Percentiles rank a stretch among this genome's conserved stretches.
phyloP scores from a whole-genome alignment of 768 basidiomycete species.

The Thelephora aurantiotincta region DNA sequence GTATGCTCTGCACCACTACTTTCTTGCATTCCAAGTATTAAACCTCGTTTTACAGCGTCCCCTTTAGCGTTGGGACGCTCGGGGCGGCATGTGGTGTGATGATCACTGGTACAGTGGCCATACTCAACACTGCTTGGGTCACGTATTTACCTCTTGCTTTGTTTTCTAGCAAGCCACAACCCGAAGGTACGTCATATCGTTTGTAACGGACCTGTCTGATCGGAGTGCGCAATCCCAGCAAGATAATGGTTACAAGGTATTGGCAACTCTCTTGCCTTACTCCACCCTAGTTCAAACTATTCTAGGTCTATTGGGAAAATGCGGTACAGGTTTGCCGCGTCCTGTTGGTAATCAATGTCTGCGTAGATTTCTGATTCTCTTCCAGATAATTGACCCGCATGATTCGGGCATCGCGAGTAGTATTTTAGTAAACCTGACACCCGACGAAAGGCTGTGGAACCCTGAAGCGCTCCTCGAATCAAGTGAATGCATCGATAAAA shows the following conservation, averaged over 20 bases:
- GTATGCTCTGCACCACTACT: slow-evolving; percentile 22
- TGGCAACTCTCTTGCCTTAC: background rate
- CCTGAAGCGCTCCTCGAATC: slow-evolving; percentile 5
- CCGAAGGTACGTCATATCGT: slow-evolving; percentile 45
- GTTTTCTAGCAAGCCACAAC: slow-evolving; percentile 60
- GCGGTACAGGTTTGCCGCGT: slow-evolving; percentile 48
- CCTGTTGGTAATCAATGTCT: slow-evolving; percentile 1
- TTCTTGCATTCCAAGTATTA: background rate
- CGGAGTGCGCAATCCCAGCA: slow-evolving; percentile 26
- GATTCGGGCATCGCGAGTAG: slow-evolving; percentile 61
- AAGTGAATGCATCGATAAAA: slow-evolving; percentile 35
- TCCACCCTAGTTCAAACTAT: background rate
- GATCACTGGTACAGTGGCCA: slow-evolving; percentile 54
- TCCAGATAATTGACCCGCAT: slow-evolving; percentile 73
- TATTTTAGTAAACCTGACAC: slow-evolving; percentile 48
- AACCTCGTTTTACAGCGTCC: slow-evolving; percentile 39
- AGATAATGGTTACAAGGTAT: slow-evolving; percentile 82
- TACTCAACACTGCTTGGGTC: background rate
- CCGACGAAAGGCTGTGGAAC: slow-evolving; percentile 14
- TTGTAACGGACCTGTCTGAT: background rate
- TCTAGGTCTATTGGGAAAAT: slow-evolving; percentile 82
- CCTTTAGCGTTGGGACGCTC: slow-evolving; percentile 55
- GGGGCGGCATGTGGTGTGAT: slow-evolving; percentile 74
- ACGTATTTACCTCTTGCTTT: background rate
- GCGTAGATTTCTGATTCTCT: background rate